phyloP scores from a whole-genome alignment of 768 basidiomycete species.

The Mycena vulgaris region DNA sequence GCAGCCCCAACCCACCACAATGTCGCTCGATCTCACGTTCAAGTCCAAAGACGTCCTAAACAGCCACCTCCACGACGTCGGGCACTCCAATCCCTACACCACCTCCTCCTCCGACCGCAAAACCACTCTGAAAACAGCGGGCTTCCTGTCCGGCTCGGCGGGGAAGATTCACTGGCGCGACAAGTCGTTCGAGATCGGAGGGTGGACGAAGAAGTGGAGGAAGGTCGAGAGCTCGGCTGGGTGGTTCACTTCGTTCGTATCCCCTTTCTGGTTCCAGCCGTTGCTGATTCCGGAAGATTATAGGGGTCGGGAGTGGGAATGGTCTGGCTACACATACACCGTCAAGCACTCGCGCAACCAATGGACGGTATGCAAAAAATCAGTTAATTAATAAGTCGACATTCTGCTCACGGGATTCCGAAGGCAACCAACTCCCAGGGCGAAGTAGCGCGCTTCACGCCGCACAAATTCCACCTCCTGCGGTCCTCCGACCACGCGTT shows the following conservation, averaged over 20 bases:
- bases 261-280: neutral
- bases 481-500: neutral
- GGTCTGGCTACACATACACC: slow-evolving; percentile 2
- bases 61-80: neutral
- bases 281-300: neutral
- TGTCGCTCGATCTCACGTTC: slow-evolving; percentile 7
- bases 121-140: neutral
- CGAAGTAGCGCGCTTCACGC: neutral
- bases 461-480: slow-evolving; percentile 2
- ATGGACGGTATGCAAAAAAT: slow-evolving; percentile 6
- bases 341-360: neutral
- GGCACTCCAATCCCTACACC: neutral
- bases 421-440: neutral
- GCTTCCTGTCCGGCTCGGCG: neutral
- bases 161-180: slow-evolving; percentile 11
- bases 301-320: slow-evolving; percentile 2
- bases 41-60: slow-evolving; percentile 6
- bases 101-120: neutral
- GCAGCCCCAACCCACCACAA: neutral
- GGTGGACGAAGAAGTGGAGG: neutral
- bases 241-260: neutral
- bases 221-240: neutral
- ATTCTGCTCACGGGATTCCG: neutral
- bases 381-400: neutral
- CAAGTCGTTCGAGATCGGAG: slow-evolving; percentile 4